Evolutionary conservation across 2,329 filamentous ascomycete genomes (phyloP), one percentile per base, ranked within the genome.

Genomic region (Colletotrichum filicis): DNA sequence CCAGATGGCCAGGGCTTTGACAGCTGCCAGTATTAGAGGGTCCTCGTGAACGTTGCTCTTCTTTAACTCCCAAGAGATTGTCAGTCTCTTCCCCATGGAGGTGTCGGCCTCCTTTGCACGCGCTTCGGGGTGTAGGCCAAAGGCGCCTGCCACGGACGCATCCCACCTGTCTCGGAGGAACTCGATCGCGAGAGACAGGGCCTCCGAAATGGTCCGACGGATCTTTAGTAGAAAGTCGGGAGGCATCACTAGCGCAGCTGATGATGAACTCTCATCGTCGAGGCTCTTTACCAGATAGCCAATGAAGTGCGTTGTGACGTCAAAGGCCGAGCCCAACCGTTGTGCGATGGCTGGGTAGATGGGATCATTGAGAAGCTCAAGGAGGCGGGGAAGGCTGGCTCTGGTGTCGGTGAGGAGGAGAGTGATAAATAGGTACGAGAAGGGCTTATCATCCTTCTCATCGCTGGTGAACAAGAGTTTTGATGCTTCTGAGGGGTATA

Each of bases 121-220:
- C 5, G 90, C 89, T 11, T 88, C 86, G 1, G 87, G 88, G 76
- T 93, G 89, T 7, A 93, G 79, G 3, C 91, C 91, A 79, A 88
- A 86, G 7, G 89, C 88, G 12, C 91, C 91, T 4, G 90, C 88
- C n/a, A 89, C 83, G 2, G 89, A 88, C 5, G 89, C 90, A 77
- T 94, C 92, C 90, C 90, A 93, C n/a, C 92, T 84, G 77, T 94
- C 92, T 53, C 91, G 88, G 1, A 94, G 85, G 78, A 91, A 92
- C 80, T 93, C 92, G 72, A 92, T 87, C 0, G 88, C 87, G 1
- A 91, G 80, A 0, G 90, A 90, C 78, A 93, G 86, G 4, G 91
- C 90, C 77, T 94, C 92, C 1, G 88, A 85, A 63, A 93, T 87
- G 66, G 87, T 84, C 62, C 86, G 89, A 52, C 90, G 87, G 6